Conservation (phyloP, 1,139 yeast genomes). For the Saccharomycopsis crataegensis region DNA sequence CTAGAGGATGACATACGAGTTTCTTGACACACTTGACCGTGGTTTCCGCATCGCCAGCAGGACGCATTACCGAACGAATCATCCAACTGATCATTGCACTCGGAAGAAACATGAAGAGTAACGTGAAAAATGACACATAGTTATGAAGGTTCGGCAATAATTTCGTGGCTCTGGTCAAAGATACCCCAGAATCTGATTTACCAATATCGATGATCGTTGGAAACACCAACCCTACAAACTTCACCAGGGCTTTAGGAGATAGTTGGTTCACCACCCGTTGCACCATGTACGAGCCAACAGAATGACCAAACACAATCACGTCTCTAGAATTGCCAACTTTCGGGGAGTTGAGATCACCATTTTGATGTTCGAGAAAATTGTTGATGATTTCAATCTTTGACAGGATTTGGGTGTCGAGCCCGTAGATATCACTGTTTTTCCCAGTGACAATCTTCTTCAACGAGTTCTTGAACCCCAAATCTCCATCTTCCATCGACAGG, state of each 20-base stretch:
- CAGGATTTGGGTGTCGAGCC: conserved; percentile 43
- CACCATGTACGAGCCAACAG: conserved; percentile 52
- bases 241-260: conserved; percentile 22
- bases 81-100: conserved; percentile 9
- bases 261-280: conserved; percentile 39
- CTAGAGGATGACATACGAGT: conserved; percentile 34
- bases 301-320: conserved; percentile 48
- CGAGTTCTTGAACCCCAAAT: neutral
- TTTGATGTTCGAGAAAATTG: conserved; percentile 23
- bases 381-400: conserved; percentile 40
- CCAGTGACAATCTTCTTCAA: neutral
- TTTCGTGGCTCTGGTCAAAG: conserved; percentile 30
- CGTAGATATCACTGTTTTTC: conserved; percentile 24
- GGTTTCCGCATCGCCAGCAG: conserved; percentile 17
- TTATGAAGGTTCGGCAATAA: conserved; percentile 28
- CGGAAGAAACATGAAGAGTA: conserved; percentile 13
- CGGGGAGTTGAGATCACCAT: conserved; percentile 10
- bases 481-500: conserved; percentile 3
- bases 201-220: conserved; percentile 58
- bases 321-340: conserved; percentile 25
- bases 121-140: conserved; percentile 18
- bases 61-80: conserved; percentile 5
- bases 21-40: conserved; percentile 35
- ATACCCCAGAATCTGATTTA: conserved; percentile 41
- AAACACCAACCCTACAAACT: conserved; percentile 50